Percentiles rank a stretch among this genome's conserved stretches.
Evolutionary conservation across 352 stramenopile species (phyloP).

Genomic region (Globisporangium middletonii): DNA sequence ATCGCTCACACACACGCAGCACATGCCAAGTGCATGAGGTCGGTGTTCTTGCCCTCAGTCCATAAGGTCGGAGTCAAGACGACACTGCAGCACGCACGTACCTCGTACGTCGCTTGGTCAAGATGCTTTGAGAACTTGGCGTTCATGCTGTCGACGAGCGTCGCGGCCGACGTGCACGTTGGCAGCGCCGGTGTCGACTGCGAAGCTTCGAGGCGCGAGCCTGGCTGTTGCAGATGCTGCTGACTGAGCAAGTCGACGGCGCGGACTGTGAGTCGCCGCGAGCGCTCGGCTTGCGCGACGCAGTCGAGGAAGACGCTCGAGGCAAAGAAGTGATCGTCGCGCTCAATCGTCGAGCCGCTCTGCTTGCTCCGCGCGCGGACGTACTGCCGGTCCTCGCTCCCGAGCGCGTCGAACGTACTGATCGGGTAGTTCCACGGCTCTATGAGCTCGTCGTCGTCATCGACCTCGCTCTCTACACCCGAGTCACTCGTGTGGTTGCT

Average conservation of each 20-base stretch:
- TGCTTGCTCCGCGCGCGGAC: constrained; percentile 60
- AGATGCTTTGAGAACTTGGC: constrained; percentile 35
- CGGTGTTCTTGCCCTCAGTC: too few species aligned
- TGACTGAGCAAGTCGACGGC: constrained; percentile 39
- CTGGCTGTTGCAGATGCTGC: not conserved
- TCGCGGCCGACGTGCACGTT: constrained; percentile 15
- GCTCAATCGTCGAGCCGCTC: constrained; percentile 36
- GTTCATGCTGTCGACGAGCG: constrained; percentile 22
- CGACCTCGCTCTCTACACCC: not conserved
- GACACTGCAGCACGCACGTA: constrained; percentile 8
- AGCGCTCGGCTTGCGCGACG: constrained; percentile 60
- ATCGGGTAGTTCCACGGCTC: constrained; percentile 63
- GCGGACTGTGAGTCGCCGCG: constrained; percentile 45
- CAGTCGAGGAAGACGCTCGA: constrained; percentile 61
- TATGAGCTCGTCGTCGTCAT: constrained; percentile 5
- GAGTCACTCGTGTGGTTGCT: not conserved
- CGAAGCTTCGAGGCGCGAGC: not conserved
- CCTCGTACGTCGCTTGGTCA: constrained; percentile 26
- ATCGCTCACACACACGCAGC: not conserved
- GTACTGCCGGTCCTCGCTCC: constrained; percentile 60
- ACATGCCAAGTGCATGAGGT: too few species aligned
- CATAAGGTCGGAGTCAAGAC: too few species aligned
- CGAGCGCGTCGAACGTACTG: constrained; percentile 51
- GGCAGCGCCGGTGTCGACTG: constrained; percentile 17
- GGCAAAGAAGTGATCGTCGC: constrained; percentile 61